Conservation (phyloP, 768 basidiomycete species). For the Phylloporus arenicola region DNA sequence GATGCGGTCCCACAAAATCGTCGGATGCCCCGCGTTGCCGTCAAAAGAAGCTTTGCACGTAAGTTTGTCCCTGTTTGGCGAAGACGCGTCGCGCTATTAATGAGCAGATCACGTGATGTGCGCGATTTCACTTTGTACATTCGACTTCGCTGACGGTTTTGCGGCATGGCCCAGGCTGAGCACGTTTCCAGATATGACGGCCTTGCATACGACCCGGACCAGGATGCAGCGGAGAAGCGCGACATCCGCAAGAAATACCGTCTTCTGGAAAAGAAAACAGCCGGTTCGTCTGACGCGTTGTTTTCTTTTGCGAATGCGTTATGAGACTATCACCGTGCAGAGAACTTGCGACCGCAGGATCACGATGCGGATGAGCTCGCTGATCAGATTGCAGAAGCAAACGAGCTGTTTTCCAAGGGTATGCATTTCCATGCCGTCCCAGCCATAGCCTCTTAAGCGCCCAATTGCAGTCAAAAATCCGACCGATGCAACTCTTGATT, state of each 20-base stretch:
- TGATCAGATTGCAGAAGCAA: constrained; percentile 50
- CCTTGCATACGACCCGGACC: constrained; percentile 74
- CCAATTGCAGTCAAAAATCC: constrained; percentile 62
- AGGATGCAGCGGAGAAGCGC: constrained; percentile 77
- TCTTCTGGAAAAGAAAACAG: constrained; percentile 53
- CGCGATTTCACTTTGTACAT: constrained; percentile 2
- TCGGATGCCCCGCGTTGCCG: background rate
- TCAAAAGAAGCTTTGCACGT: background rate
- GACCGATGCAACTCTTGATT: constrained; percentile 88
- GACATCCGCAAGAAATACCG: constrained; percentile 71
- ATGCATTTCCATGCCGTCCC: constrained; percentile 5
- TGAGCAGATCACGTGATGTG: constrained; percentile 16
- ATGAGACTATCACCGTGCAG: constrained; percentile 22
- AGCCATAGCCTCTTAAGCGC: background rate
- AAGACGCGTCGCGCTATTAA: constrained; percentile 22
- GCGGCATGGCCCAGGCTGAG: constrained; percentile 13
- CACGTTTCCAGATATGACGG: constrained; percentile 13
- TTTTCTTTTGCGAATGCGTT: background rate
- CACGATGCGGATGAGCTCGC: constrained; percentile 52
- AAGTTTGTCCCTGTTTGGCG: constrained; percentile 20
- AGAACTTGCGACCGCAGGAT: constrained; percentile 49
- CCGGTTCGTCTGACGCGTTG: constrained; percentile 42
- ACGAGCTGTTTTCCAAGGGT: constrained; percentile 65
- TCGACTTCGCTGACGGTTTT: background rate
- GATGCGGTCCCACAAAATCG: background rate